Percentiles rank a stretch among this genome's conserved stretches.
These are phyloP conservation scores for Ambrosiella cleistominuta DNA, from an alignment of 2,329 filamentous ascomycete species.

Conservation along the genomic window DNA sequence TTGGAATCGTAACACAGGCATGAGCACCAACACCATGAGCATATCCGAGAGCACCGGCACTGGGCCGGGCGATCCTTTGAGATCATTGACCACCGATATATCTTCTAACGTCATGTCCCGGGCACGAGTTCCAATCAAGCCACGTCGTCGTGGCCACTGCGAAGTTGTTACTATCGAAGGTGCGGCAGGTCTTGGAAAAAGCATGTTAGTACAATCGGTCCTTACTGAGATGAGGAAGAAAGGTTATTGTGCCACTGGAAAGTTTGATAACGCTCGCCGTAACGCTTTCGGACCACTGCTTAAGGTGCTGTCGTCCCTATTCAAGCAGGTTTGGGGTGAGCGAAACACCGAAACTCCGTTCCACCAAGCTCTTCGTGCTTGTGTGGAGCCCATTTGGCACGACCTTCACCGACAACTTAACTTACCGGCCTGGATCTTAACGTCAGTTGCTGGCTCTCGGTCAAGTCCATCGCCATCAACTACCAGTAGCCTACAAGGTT, in stretches of 20 bases:
- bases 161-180: slow-evolving; percentile 46
- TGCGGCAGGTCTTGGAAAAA: slow-evolving; percentile 46
- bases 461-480: slow-evolving; percentile 16
- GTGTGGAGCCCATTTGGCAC: slow-evolving; percentile 46
- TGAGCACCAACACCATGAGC: slow-evolving; percentile 31
- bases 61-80: slow-evolving; percentile 17
- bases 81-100: slow-evolving; percentile 5
- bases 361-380: slow-evolving; percentile 42
- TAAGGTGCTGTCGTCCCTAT: slow-evolving; percentile 46
- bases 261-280: slow-evolving; percentile 44
- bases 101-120: slow-evolving; percentile 22
- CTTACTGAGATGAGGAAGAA: slow-evolving; percentile 41
- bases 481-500: slow-evolving; percentile 7
- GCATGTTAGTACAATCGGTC: slow-evolving; percentile 44
- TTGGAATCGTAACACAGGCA: slow-evolving; percentile 36
- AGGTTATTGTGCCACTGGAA: slow-evolving; percentile 48
- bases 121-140: slow-evolving; percentile 39
- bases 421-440: slow-evolving; percentile 52
- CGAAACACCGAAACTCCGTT: slow-evolving; percentile 47
- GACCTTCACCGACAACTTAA: slow-evolving; percentile 43
- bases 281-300: slow-evolving; percentile 46
- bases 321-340: slow-evolving; percentile 51
- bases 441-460: slow-evolving; percentile 19
- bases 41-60: slow-evolving; percentile 25
- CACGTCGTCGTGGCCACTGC: slow-evolving; percentile 42